A percentile compares a stretch with the other conserved stretches of the same genome.
Evolutionary conservation across 805 yeast species (phyloP).

Genomic region (Candida insectorum): DNA sequence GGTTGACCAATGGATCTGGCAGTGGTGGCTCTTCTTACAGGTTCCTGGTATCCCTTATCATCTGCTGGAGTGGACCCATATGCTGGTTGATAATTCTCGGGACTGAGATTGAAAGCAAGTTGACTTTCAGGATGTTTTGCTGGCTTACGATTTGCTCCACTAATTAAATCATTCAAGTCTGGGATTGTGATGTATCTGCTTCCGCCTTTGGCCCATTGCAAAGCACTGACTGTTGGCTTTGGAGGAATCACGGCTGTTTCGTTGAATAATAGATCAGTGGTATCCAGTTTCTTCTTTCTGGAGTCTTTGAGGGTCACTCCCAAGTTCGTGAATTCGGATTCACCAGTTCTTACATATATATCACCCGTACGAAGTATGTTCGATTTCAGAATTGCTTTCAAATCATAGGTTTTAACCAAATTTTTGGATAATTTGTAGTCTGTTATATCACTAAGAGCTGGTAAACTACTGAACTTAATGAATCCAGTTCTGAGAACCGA

Average conservation of each 20-base stretch:
- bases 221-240: constrained; percentile 74
- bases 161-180: constrained; percentile 64
- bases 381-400: constrained; percentile 20
- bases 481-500: constrained; percentile 45
- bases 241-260: constrained; percentile 65
- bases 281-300: constrained; percentile 15
- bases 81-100: constrained; percentile 38
- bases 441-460: constrained; percentile 59
- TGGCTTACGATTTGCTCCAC: constrained; percentile 69
- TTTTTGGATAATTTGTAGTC: constrained; percentile 38
- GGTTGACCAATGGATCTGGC: constrained; percentile 41
- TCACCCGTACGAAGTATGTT: constrained; percentile 51
- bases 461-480: constrained; percentile 50
- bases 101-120: constrained; percentile 45
- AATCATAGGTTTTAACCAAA: constrained; percentile 16
- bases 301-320: constrained; percentile 18
- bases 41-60: constrained; percentile 41
- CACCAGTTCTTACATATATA: constrained; percentile 51
- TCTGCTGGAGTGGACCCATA: constrained; percentile 13
- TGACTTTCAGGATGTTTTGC: constrained; percentile 58
- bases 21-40: constrained; percentile 38
- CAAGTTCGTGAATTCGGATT: constrained; percentile 39
- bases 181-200: constrained; percentile 54
- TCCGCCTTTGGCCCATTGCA: constrained; percentile 83
- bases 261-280: constrained; percentile 64